Evolutionary conservation across 768 basidiomycete genomes (phyloP).

Genomic region (Suillus fuscotomentosus): DNA sequence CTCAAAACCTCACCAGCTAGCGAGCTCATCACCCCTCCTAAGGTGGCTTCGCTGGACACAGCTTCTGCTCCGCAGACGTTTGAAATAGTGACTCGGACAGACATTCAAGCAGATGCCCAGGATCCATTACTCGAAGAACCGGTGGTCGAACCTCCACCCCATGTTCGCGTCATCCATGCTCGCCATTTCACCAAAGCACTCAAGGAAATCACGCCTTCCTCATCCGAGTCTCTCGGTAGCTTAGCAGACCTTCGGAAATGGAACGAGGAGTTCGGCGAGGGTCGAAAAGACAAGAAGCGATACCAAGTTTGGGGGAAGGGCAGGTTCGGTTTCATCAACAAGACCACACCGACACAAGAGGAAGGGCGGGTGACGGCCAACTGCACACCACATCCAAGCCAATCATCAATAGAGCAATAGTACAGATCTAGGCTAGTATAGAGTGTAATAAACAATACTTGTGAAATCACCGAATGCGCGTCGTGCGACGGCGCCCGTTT

Average conservation of each 20-base stretch:
- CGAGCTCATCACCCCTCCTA: constrained; percentile 1
- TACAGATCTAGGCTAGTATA: not conserved
- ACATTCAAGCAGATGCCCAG: constrained; percentile 6
- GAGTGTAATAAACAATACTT: constrained; percentile 15
- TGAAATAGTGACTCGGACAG: not conserved
- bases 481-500: constrained; percentile 18
- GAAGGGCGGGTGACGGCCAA: constrained; percentile 43
- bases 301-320: constrained; percentile 85
- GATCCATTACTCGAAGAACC: constrained; percentile 4
- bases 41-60: constrained; percentile 7
- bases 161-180: constrained; percentile 42
- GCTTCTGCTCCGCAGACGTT: constrained; percentile 2
- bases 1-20: constrained; percentile 5
- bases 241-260: constrained; percentile 78
- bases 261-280: constrained; percentile 95
- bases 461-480: constrained; percentile 16
- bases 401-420: constrained; percentile 26
- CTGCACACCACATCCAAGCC: not conserved
- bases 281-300: constrained; percentile 60
- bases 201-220: constrained; percentile 87
- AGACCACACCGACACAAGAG: constrained; percentile 32
- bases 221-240: constrained; percentile 77
- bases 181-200: constrained; percentile 83
- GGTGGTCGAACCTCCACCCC: constrained; percentile 6
- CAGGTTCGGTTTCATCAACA: constrained; percentile 79